Evolutionary conservation across 2,329 filamentous ascomycete genomes (phyloP).

Genomic region (Penicillium aurantiogriseum): DNA sequence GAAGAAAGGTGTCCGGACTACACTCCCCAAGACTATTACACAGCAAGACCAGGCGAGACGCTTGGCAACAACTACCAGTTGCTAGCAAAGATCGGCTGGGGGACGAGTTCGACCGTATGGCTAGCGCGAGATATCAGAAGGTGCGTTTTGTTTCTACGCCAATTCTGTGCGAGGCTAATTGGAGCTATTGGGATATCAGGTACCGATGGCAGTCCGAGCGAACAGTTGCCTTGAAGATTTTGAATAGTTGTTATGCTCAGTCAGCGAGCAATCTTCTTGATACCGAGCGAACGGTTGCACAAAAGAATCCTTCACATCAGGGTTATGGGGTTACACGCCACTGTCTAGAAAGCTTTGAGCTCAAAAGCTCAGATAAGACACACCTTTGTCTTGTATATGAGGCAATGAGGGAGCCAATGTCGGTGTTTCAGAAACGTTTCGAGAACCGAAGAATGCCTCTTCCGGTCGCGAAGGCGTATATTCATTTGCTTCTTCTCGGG

Average conservation of each 20-base stretch:
- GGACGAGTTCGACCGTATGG: conserved; percentile 46
- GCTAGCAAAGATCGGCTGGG: conserved; percentile 45
- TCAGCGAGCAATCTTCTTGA: conserved; percentile 17
- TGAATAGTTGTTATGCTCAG: conserved; percentile 21
- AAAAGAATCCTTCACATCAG: conserved; percentile 27
- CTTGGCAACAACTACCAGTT: conserved; percentile 40
- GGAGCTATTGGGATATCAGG: not conserved
- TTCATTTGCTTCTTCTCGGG: conserved; percentile 38
- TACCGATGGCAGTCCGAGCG: conserved; percentile 10
- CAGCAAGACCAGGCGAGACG: conserved; percentile 33
- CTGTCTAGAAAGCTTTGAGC: conserved; percentile 26
- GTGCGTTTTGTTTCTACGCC: conserved; percentile 1
- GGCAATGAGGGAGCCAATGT: conserved; percentile 38
- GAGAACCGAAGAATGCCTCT: conserved; percentile 27
- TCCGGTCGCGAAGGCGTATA: conserved; percentile 31
- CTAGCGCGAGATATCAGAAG: conserved; percentile 39
- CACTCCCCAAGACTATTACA: not conserved
- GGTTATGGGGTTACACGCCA: conserved; percentile 17
- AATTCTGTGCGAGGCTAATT: not conserved
- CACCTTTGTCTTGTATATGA: conserved; percentile 39
- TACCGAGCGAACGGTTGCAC: conserved; percentile 32
- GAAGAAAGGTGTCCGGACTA: not conserved
- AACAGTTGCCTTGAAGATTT: conserved; percentile 31
- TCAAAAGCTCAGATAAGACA: conserved; percentile 24
- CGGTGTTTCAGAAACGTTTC: conserved; percentile 31